Conservation (phyloP, 2,329 filamentous ascomycete genomes). For the Exophiala oligosperma region DNA sequence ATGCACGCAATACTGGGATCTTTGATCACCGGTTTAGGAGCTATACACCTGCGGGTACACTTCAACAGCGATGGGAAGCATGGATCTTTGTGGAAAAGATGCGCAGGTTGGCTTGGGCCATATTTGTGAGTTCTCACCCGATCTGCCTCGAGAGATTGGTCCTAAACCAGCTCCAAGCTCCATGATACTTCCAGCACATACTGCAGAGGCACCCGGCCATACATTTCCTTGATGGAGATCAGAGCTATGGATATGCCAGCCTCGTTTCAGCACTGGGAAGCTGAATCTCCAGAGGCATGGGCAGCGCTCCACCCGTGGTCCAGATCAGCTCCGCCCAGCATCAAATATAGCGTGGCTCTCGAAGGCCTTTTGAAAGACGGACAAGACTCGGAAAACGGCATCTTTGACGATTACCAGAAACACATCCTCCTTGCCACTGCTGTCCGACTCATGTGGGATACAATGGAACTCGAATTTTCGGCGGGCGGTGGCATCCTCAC, state of each 20-base stretch:
- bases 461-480: no score
- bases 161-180: no score
- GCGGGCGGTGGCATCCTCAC: no score
- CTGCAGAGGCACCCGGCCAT: conserved; percentile 7
- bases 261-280: background rate
- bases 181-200: conserved; percentile 5
- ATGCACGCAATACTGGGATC: conserved; percentile 4
- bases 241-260: background rate
- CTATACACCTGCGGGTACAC: background rate
- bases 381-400: no score
- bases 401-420: no score
- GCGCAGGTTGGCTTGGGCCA: conserved; percentile 7
- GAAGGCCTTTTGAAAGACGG: no score
- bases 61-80: background rate
- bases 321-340: background rate
- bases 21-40: background rate
- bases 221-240: background rate
- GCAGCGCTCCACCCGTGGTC: background rate
- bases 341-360: no score
- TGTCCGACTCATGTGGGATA: no score
- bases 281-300: conserved; percentile 6
- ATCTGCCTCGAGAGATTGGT: no score
- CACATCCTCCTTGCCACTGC: no score
- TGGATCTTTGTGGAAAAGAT: conserved; percentile 4
- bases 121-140: conserved; percentile 1